These are phyloP conservation scores for Oleoguttula mirabilis DNA, from an alignment of 495 filamentous ascomycete species.

Conservation along the genomic window DNA sequence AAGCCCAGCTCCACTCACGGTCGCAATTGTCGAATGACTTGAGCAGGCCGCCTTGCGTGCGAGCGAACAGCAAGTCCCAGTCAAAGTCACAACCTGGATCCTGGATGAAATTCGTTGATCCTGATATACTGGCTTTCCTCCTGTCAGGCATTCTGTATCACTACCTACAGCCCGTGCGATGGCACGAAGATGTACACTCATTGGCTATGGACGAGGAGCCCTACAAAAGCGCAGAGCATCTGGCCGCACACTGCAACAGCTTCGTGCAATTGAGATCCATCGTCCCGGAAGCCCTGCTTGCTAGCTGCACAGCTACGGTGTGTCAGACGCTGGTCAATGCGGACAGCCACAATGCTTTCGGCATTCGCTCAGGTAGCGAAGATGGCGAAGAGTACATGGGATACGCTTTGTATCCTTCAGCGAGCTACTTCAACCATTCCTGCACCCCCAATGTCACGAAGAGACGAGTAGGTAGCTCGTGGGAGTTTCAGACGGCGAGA, in stretches of 20 bases:
- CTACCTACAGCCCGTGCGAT: constrained; percentile 9
- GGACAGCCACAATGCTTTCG: constrained; percentile 29
- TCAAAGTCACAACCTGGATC: no score
- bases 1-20: neutral
- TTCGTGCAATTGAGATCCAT: constrained; percentile 26
- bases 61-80: neutral
- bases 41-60: no score
- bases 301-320: constrained; percentile 17
- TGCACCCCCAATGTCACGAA: constrained; percentile 31
- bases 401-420: constrained; percentile 27
- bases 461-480: constrained; percentile 23
- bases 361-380: constrained; percentile 26
- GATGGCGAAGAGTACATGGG: constrained; percentile 32
- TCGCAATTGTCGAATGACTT: no score
- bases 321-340: constrained; percentile 18
- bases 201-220: constrained; percentile 21
- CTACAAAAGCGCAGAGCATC: constrained; percentile 22
- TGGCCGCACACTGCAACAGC: constrained; percentile 20
- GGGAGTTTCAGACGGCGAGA: constrained; percentile 23
- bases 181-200: constrained; percentile 4
- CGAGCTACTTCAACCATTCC: constrained; percentile 31
- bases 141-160: constrained; percentile 23
- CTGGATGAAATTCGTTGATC: no score
- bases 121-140: constrained; percentile 23
- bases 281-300: constrained; percentile 19